These are phyloP conservation scores for Prunus yedoensis DNA, from an alignment of 331 rosid genomes.

Conservation along the genomic window DNA sequence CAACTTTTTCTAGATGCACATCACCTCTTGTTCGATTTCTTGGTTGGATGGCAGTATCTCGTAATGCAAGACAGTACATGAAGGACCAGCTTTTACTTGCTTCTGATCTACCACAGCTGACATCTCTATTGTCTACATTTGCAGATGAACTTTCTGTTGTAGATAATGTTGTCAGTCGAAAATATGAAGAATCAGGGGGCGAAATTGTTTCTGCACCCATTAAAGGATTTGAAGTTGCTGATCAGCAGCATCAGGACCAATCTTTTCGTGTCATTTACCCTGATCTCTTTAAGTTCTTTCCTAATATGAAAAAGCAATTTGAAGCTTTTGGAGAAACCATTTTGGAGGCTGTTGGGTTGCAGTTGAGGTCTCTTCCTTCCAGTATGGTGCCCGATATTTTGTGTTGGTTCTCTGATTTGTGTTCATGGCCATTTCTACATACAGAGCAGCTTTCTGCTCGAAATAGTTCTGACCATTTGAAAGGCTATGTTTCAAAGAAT, in stretches of 20 bases:
- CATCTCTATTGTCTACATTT: constrained; percentile 64
- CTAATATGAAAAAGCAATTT: constrained; percentile 74
- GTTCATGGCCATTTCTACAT: constrained; percentile 69
- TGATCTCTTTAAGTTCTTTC: constrained; percentile 75
- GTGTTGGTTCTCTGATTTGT: constrained; percentile 88
- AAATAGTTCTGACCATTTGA: constrained; percentile 39
- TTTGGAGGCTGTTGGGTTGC: constrained; percentile 92
- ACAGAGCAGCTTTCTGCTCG: constrained; percentile 35
- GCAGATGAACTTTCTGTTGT: constrained; percentile 85
- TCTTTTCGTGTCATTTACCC: constrained; percentile 77
- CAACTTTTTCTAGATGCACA: constrained; percentile 57
- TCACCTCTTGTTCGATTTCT: constrained; percentile 86
- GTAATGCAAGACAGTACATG: constrained; percentile 72
- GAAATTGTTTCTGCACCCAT: constrained; percentile 32
- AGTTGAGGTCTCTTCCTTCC: constrained; percentile 76
- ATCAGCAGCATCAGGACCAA: constrained; percentile 30
- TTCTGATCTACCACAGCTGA: constrained; percentile 76
- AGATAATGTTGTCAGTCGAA: constrained; percentile 57
- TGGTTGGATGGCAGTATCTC: constrained; percentile 99
- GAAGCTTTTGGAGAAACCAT: constrained; percentile 77
- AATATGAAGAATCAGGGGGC: constrained; percentile 38
- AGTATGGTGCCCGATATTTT: constrained; percentile 73
- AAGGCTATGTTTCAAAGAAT: constrained; percentile 83
- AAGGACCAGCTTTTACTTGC: constrained; percentile 76
- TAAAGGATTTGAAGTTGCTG: constrained; percentile 41